phyloP scores from a whole-genome alignment of 176 grass and related monocot species.

The Echinochloa phyllopogon region DNA sequence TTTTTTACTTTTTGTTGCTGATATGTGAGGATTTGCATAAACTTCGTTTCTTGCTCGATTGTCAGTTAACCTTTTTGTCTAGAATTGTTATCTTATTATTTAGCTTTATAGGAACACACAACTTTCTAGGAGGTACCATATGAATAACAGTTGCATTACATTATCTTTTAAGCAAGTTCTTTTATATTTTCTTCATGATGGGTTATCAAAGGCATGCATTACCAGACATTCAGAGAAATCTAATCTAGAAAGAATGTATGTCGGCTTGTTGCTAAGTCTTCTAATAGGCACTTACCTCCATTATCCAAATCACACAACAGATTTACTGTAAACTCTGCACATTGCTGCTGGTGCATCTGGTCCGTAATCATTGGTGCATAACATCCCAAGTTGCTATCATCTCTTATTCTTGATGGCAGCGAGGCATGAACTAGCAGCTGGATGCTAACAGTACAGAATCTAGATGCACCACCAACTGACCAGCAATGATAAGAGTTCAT shows the following conservation, averaged over 20 bases:
- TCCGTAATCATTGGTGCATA: not conserved
- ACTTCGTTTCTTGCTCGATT: not conserved
- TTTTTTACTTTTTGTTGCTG: not conserved
- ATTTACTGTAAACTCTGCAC: not conserved
- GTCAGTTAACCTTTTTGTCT: not conserved
- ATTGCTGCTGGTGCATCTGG: not conserved
- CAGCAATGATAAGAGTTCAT: not conserved
- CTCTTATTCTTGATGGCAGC: not conserved
- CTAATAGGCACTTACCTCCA: not conserved
- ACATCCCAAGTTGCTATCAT: not conserved
- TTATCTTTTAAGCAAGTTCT: not conserved
- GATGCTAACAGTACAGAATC: not conserved
- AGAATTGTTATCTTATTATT: not conserved
- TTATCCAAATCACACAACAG: not conserved
- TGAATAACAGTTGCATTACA: not conserved
- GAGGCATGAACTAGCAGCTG: not conserved
- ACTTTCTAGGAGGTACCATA: not conserved
- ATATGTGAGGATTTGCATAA: not conserved
- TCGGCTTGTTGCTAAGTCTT: not conserved
- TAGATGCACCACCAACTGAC: not conserved
- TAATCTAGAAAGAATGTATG: not conserved
- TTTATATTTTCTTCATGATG: not conserved
- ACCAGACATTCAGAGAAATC: not conserved
- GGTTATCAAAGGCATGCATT: not conserved
- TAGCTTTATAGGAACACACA: not conserved